A percentile compares a stretch with the other conserved stretches of the same genome.
phyloP scores from a whole-genome alignment of 1,284 basidiomycete genomes.

The Polyporus tsugae region DNA sequence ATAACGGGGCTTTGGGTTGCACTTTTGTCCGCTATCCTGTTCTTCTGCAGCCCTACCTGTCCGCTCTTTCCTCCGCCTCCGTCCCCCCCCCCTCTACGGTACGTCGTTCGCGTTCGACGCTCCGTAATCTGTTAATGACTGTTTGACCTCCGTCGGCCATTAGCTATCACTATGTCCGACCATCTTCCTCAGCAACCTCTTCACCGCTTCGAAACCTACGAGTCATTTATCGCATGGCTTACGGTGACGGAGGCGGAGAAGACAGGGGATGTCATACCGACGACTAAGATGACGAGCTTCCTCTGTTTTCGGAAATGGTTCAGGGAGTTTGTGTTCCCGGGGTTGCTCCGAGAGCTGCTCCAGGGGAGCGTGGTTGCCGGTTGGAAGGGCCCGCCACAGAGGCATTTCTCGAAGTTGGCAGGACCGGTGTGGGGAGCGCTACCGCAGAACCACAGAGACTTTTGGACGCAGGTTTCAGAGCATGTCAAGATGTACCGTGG shows the following conservation, averaged over 20 bases:
- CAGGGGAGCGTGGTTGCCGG: neutral
- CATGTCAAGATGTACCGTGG: neutral
- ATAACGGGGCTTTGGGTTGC: neutral
- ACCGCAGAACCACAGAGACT: neutral
- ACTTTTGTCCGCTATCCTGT: neutral
- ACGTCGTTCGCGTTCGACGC: neutral
- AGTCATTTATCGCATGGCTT: neutral
- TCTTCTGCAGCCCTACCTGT: neutral
- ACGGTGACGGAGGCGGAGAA: neutral
- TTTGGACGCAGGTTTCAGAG: neutral
- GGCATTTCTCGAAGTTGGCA: neutral
- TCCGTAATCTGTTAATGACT: neutral
- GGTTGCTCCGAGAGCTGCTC: neutral
- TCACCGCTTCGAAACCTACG: neutral
- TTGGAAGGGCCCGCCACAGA: neutral
- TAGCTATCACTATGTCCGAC: neutral
- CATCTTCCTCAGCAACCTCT: neutral
- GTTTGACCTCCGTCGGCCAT: neutral
- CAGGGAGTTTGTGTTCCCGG: neutral
- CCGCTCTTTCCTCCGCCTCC: neutral
- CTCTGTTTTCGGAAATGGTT: neutral
- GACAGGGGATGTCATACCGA: neutral
- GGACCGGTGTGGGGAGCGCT: neutral
- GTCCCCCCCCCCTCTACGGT: neutral
- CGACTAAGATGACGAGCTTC: neutral